Conservation (phyloP, 371 early-diverging fungal species). For the Lichtheimia ornata region DNA sequence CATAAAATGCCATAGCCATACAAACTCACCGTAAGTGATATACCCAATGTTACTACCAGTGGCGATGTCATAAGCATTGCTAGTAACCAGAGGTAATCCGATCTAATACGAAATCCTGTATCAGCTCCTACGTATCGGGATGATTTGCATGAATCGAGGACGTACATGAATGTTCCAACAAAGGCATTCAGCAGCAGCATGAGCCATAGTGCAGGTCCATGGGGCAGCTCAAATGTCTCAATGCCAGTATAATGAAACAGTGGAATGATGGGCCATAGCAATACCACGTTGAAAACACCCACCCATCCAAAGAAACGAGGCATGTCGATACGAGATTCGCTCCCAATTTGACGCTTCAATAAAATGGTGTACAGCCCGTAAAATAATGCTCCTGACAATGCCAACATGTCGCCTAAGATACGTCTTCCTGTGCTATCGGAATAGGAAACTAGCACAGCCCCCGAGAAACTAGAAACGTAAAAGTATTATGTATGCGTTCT, state of each 20-base stretch:
- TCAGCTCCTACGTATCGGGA: not conserved
- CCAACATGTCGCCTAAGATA: constrained; percentile 69
- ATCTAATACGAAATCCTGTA: constrained; percentile 20
- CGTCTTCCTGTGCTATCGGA: constrained; percentile 25
- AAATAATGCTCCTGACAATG: constrained; percentile 72
- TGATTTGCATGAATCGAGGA: not conserved
- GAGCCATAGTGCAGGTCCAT: constrained; percentile 49
- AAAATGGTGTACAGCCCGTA: constrained; percentile 82
- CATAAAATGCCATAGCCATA: not conserved
- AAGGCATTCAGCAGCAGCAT: constrained; percentile 75
- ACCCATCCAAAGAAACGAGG: constrained; percentile 84
- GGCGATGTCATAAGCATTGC: constrained; percentile 84
- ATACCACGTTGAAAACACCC: constrained; percentile 71
- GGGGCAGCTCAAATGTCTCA: constrained; percentile 73
- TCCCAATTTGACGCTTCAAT: constrained; percentile 68
- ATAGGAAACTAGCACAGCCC: constrained; percentile 61
- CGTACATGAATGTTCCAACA: constrained; percentile 73
- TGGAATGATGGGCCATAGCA: constrained; percentile 72
- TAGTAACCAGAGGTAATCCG: constrained; percentile 80
- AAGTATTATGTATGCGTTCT: not conserved
- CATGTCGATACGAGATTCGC: constrained; percentile 74
- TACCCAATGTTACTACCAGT: constrained; percentile 74
- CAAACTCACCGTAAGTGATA: constrained; percentile 65
- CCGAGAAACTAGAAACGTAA: constrained; percentile 44
- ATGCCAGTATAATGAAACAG: constrained; percentile 66